These are phyloP conservation scores for Collybia sordida DNA, from an alignment of 768 basidiomycete genomes.

Conservation along the genomic window DNA sequence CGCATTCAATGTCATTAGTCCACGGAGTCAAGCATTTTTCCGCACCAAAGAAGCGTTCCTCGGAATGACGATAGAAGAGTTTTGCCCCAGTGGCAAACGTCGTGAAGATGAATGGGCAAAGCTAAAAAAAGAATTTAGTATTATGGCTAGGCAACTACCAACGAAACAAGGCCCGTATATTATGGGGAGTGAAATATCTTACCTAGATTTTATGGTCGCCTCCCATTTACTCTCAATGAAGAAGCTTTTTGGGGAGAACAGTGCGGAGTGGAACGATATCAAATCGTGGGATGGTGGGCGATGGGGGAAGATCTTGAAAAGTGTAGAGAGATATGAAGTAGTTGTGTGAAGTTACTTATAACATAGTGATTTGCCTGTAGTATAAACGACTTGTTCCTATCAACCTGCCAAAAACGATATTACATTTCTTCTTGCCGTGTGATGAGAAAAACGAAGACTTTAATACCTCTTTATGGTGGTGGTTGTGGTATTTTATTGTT, in stretches of 20 bases:
- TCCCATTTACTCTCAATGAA: slow-evolving; percentile 28
- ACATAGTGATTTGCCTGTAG: too few species aligned
- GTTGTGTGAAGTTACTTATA: slow-evolving; percentile 1
- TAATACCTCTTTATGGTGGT: too few species aligned
- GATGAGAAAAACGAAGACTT: too few species aligned
- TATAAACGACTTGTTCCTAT: too few species aligned
- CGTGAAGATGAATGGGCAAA: slow-evolving; percentile 35
- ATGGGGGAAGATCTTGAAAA: slow-evolving; percentile 32
- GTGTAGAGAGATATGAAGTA: slow-evolving; percentile 28
- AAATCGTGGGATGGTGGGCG: slow-evolving; percentile 35
- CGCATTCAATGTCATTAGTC: slow-evolving; percentile 24
- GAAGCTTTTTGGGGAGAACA: slow-evolving; percentile 32
- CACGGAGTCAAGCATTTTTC: slow-evolving; percentile 38
- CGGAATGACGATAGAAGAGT: slow-evolving; percentile 35
- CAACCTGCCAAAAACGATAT: too few species aligned
- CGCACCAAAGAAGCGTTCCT: slow-evolving; percentile 31
- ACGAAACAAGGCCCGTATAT: slow-evolving; percentile 32
- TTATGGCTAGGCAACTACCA: slow-evolving; percentile 25
- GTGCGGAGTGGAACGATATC: slow-evolving; percentile 41
- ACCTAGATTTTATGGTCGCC: slow-evolving; percentile 40
- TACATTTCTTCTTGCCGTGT: too few species aligned
- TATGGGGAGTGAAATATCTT: slow-evolving; percentile 34
- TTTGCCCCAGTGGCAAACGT: slow-evolving; percentile 27
- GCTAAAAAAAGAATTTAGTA: slow-evolving; percentile 29
- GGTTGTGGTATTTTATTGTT: too few species aligned